phyloP scores from a whole-genome alignment of 208 protist genomes.

The Phytomonas francai region DNA sequence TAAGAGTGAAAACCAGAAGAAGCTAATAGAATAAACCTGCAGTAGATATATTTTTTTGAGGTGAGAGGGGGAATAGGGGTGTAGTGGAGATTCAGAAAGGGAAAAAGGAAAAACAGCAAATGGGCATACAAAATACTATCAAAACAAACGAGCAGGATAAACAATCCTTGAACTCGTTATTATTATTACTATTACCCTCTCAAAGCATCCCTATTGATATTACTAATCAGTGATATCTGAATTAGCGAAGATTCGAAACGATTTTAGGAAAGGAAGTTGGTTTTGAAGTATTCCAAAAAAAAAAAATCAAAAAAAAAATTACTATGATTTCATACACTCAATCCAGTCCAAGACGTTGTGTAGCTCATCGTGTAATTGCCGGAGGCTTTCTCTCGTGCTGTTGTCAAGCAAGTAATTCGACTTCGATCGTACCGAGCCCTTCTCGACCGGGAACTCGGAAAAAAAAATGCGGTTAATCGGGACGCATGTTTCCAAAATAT shows the following conservation, averaged over 20 bases:
- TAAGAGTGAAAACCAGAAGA: not conserved
- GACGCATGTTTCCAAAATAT: conserved; percentile 47
- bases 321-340: conserved; percentile 22
- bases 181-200: conserved; percentile 2
- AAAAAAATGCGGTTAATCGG: conserved; percentile 73
- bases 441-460: too few species aligned
- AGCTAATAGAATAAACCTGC: not conserved
- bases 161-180: not conserved
- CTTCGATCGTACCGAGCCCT: too few species aligned
- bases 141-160: conserved; percentile 4
- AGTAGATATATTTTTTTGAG: not conserved
- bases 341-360: conserved; percentile 55
- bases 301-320: conserved; percentile 5
- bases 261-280: too few species aligned
- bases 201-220: too few species aligned
- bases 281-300: conserved; percentile 9
- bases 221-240: too few species aligned
- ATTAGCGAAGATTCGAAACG: too few species aligned
- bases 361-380: conserved; percentile 61
- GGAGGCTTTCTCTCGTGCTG: conserved; percentile 36
- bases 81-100: not conserved
- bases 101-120: conserved; percentile 4
- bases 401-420: conserved; percentile 48
- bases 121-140: not conserved
- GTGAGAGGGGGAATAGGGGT: not conserved